A percentile compares a stretch with the other conserved stretches of the same genome.
Evolutionary conservation across 2,329 filamentous ascomycete species (phyloP).

Genomic region (Neurospora crassa): DNA sequence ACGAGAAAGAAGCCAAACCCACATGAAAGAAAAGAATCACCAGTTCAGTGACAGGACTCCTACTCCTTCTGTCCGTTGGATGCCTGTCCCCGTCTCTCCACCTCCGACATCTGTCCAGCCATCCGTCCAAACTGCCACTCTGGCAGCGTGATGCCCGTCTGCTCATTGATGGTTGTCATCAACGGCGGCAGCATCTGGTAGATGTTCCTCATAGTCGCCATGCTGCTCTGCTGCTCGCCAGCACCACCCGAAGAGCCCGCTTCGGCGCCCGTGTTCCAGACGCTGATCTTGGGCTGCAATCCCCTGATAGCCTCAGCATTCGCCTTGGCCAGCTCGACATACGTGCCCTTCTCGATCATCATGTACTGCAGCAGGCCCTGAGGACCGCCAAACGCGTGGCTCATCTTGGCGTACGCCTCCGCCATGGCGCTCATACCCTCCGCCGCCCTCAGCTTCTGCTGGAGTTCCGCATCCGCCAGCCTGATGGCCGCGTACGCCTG

Average conservation of each 20-base stretch:
- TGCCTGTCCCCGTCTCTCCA: conserved; percentile 15
- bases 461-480: conserved; percentile 41
- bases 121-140: conserved; percentile 60
- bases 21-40: background rate
- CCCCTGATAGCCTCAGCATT: conserved; percentile 69
- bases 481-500: conserved; percentile 30
- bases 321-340: conserved; percentile 65
- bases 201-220: conserved; percentile 66
- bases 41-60: background rate
- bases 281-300: conserved; percentile 78
- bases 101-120: conserved; percentile 23
- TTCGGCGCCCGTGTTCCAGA: conserved; percentile 70
- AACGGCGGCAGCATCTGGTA: conserved; percentile 79
- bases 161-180: conserved; percentile 77
- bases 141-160: conserved; percentile 74
- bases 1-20: background rate
- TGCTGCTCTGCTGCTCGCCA: conserved; percentile 31
- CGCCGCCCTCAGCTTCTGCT: conserved; percentile 59
- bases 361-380: conserved; percentile 72
- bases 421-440: conserved; percentile 71
- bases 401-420: conserved; percentile 65
- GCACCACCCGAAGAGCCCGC: conserved; percentile 28
- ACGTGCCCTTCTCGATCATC: conserved; percentile 79
- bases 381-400: conserved; percentile 66
- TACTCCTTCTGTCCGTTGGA: background rate